Conservation (phyloP, 78 protist species). For the Dictyostelium purpureum region DNA sequence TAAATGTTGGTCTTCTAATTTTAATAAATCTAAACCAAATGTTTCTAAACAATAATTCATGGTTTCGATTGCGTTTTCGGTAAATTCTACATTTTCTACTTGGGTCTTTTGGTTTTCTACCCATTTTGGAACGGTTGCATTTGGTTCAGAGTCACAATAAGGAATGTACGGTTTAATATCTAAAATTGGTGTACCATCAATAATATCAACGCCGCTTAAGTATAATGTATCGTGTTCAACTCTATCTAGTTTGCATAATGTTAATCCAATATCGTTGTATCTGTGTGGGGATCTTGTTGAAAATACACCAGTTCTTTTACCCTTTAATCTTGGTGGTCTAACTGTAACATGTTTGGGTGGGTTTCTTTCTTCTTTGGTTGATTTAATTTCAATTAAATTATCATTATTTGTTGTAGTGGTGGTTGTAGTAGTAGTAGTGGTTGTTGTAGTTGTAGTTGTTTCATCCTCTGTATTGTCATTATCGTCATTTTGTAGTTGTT, state of each 20-base stretch:
- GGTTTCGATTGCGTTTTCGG: neutral
- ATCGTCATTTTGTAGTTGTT: neutral
- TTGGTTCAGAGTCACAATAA: slow-evolving; percentile 49
- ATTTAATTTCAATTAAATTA: neutral
- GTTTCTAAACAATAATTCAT: neutral
- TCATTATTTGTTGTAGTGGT: neutral
- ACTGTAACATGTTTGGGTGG: slow-evolving; percentile 32
- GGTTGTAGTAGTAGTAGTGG: too few species aligned
- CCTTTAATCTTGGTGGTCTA: slow-evolving; percentile 71
- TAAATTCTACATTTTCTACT: slow-evolving; percentile 4
- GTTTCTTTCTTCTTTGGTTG: neutral
- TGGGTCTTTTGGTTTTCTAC: neutral
- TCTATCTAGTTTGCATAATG: slow-evolving; percentile 55
- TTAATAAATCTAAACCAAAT: neutral
- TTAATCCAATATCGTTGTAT: slow-evolving; percentile 62
- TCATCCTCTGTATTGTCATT: neutral
- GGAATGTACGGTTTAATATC: slow-evolving; percentile 90
- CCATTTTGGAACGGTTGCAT: slow-evolving; percentile 69
- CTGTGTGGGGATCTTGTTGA: slow-evolving; percentile 75
- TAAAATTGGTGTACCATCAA: slow-evolving; percentile 90
- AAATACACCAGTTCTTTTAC: slow-evolving; percentile 38
- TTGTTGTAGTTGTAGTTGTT: too few species aligned
- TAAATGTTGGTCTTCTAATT: neutral
- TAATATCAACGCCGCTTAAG: slow-evolving; percentile 87
- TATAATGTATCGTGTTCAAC: slow-evolving; percentile 45